Percentiles rank a stretch among this genome's conserved stretches.
phyloP scores from a whole-genome alignment of 108 stramenopile species.

The Licmophora abbreviata region DNA sequence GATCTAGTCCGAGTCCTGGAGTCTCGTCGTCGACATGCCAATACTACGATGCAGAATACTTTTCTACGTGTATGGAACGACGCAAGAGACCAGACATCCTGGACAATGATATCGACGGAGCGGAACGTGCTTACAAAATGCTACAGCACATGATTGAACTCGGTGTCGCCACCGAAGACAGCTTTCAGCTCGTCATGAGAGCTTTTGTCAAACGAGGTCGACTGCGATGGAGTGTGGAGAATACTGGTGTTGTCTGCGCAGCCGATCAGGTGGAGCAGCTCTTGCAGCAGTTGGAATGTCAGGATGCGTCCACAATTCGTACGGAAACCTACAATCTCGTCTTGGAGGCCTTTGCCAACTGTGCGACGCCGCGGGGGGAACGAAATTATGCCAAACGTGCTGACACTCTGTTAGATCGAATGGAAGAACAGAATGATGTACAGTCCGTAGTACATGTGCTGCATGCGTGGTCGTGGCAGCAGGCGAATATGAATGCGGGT shows the following conservation, averaged over 20 bases:
- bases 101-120: slow-evolving; percentile 28
- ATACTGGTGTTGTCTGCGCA: slow-evolving; percentile 16
- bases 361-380: slow-evolving; percentile 40
- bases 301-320: slow-evolving; percentile 14
- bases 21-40: slow-evolving; percentile 9
- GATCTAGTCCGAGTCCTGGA: slow-evolving; percentile 23
- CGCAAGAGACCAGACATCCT: slow-evolving; percentile 16
- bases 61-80: slow-evolving; percentile 10
- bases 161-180: slow-evolving; percentile 23
- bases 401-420: slow-evolving; percentile 18
- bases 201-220: slow-evolving; percentile 27
- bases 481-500: slow-evolving; percentile 20
- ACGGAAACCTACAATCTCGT: slow-evolving; percentile 29
- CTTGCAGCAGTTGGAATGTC: slow-evolving; percentile 17
- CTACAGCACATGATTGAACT: slow-evolving; percentile 31
- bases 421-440: slow-evolving; percentile 11
- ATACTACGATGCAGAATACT: neutral
- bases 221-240: slow-evolving; percentile 21
- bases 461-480: slow-evolving; percentile 41
- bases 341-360: slow-evolving; percentile 31
- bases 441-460: slow-evolving; percentile 21
- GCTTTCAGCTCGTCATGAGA: slow-evolving; percentile 30
- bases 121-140: slow-evolving; percentile 24
- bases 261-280: slow-evolving; percentile 31
- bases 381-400: slow-evolving; percentile 34